Evolutionary conservation across 139 green algal genomes (phyloP), one percentile per base, ranked within the genome.

Genomic region (Auxenochlorella protothecoides): DNA sequence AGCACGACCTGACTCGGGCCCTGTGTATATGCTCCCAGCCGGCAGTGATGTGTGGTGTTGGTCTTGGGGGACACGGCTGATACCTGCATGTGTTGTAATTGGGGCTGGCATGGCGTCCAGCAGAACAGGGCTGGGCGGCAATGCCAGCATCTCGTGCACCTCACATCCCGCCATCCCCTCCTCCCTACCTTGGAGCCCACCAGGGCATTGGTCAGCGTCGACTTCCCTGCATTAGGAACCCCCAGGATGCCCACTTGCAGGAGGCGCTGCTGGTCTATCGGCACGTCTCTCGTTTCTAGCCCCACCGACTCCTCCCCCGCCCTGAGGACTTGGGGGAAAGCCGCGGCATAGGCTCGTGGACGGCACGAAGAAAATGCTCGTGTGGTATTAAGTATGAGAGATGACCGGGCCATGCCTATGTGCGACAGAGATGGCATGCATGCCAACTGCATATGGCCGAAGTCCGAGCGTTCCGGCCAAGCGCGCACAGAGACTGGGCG

Each of bases 171-270:
- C 14, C 14, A 5, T 53, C 14, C 66, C 7, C 4, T 44, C 51
- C n/a, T 10, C 8, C 72, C 16, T 56, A 79, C 70, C 73, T 83
- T 83, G 59, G 16, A 12, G 1, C 88, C 88, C 69, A 95, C 78
- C 70, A 98, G 77, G 2, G 65, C 55, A 76, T 98, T 98, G 52
- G 85, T 69, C 66, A 96, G 80, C 3, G 86, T 96, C 5, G 86
- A 93, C 70, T 96, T 96, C 57, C 91, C 91, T 69, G 85, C 87
- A 72, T 96, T 96, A 16, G 90, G 90, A 12, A 89, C 68, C 0
- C 90, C 90, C 77, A 94, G 79, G 13, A 96, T 84, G 8, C 81
- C 89, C 7, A 91, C 64, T 55, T 79, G 63, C 5, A 88, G 59
- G 14, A 81, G 60, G 5, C 61, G 70, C 51, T 81, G 76, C 55